phyloP scores from a whole-genome alignment of 2,329 filamentous ascomycete species.

The Berkeleyomyces rouxiae region DNA sequence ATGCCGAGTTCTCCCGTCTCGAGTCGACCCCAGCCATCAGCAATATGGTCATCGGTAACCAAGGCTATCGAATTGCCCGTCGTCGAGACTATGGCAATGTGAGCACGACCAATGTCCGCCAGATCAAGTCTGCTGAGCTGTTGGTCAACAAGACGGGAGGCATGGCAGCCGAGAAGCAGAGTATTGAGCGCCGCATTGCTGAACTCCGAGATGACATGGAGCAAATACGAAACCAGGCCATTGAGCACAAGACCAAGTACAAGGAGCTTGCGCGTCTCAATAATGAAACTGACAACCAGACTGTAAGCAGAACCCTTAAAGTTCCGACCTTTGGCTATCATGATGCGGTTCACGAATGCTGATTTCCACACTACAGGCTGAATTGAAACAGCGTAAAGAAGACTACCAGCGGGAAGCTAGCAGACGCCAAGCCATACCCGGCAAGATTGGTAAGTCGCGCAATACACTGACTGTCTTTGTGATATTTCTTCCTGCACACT shows the following conservation, averaged over 20 bases:
- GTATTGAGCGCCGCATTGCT: slow-evolving; percentile 37
- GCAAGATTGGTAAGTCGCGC: slow-evolving; percentile 45
- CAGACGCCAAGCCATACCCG: slow-evolving; percentile 49
- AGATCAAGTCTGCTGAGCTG: slow-evolving; percentile 39
- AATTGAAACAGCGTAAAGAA: slow-evolving; percentile 45
- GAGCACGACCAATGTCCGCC: slow-evolving; percentile 53
- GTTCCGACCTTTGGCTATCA: neutral
- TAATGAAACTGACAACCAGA: neutral
- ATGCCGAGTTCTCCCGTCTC: slow-evolving; percentile 53
- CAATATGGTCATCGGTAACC: slow-evolving; percentile 52
- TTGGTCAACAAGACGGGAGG: slow-evolving; percentile 67
- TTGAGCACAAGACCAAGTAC: slow-evolving; percentile 16
- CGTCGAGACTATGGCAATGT: slow-evolving; percentile 65
- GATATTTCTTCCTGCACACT: neutral
- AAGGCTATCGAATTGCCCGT: slow-evolving; percentile 47
- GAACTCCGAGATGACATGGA: slow-evolving; percentile 25
- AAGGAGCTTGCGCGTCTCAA: neutral
- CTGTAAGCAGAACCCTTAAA: neutral
- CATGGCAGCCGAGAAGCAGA: slow-evolving; percentile 46
- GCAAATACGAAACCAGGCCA: slow-evolving; percentile 25
- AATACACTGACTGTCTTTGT: neutral
- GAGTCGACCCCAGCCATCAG: slow-evolving; percentile 39
- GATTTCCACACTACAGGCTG: slow-evolving; percentile 23
- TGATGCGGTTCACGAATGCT: neutral
- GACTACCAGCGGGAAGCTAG: slow-evolving; percentile 49